Evolutionary conservation across 2,329 filamentous ascomycete species (phyloP), one percentile per base, ranked within the genome.

Genomic region (Aspergillus tamarii): DNA sequence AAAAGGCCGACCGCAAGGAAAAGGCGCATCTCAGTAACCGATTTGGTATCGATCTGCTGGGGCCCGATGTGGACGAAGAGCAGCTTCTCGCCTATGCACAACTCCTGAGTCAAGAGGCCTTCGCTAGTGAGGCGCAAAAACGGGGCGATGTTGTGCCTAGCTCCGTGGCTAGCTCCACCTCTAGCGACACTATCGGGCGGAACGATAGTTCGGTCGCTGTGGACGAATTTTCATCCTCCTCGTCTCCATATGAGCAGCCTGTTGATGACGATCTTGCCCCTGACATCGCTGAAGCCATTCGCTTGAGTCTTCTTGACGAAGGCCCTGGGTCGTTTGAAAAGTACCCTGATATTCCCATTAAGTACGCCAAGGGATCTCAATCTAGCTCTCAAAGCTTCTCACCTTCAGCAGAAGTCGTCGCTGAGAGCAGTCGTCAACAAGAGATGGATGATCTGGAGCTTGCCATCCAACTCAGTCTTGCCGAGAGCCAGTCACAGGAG

Each of bases 21-120:
- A 84, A 88, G 60, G 85, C 88, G 19, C 88, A 89, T 28, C 83
- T 98, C 30, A 90, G 88, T 41, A 89, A 87, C 34, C 88, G 94
- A 41, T 99, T 97, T 72, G 95, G 95, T 7, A 88, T 95, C 2
- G 92, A 93, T 39, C 79, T 97, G 11, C 77, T 89, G 2, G 85
- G 83, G 0, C 81, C 81, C 2, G 84, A 82, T 59, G 81, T 83
- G 3, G 85, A 78, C 62, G 87, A 90, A 68, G 88, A 89, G 60
- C 86, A 89, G 67, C 81, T 88, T 57, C 71, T 90, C 28, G 86
- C 86, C 2, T 89, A 89, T 73, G 88, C 88, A 9, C 83, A 84
- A 16, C 80, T 90, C 74, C 74, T 90, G 41, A 89, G 87, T 57
- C 83, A 89, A 72, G 88, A 90, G 70, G 79, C 82, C 9, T 79